Percentiles rank a stretch among this genome's conserved stretches.
Conservation (phyloP, 2,329 filamentous ascomycete genomes). For the Whalleya microplaca region DNA sequence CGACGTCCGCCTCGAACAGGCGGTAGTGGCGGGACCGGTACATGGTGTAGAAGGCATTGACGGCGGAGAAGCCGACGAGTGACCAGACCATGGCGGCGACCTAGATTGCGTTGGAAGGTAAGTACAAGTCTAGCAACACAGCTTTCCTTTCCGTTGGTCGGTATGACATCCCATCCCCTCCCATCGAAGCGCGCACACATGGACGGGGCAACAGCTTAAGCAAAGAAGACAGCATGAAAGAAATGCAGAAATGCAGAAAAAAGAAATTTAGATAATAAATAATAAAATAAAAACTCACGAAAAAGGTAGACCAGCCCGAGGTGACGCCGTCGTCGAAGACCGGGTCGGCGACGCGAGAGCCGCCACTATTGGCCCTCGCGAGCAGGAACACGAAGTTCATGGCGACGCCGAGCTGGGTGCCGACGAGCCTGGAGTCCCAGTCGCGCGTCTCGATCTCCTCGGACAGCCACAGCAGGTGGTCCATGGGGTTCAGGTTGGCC, state of each 20-base stretch:
- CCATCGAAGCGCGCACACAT: too few relatives aligned
- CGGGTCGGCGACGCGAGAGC: conserved; percentile 67
- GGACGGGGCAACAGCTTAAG: too few relatives aligned
- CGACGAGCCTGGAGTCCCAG: conserved; percentile 82
- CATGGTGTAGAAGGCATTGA: conserved; percentile 83
- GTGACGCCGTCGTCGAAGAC: conserved; percentile 76
- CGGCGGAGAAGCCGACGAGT: conserved; percentile 66
- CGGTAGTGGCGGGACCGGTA: conserved; percentile 83
- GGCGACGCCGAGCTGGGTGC: conserved; percentile 72
- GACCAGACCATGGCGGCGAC: conserved; percentile 72
- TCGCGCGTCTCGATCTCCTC: conserved; percentile 92
- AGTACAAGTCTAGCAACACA: conserved; percentile 18
- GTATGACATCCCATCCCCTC: too few relatives aligned
- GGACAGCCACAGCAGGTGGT: conserved; percentile 87
- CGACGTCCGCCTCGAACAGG: conserved; percentile 85
- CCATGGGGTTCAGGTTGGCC: conserved; percentile 81
- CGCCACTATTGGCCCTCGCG: conserved; percentile 75
- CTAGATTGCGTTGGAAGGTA: conserved; percentile 49
- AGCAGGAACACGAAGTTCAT: conserved; percentile 83
- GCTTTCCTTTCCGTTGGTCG: too few relatives aligned
- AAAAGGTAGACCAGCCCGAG: conserved; percentile 65
- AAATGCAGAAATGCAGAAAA: conserved; percentile 13
- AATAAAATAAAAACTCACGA: conserved; percentile 54
- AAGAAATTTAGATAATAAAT: too few relatives aligned
- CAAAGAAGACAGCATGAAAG: too few relatives aligned